A percentile compares a stretch with the other conserved stretches of the same genome.
These are phyloP conservation scores for Pseudonectria buxi DNA, from an alignment of 2,329 filamentous ascomycete genomes.

Conservation along the genomic window DNA sequence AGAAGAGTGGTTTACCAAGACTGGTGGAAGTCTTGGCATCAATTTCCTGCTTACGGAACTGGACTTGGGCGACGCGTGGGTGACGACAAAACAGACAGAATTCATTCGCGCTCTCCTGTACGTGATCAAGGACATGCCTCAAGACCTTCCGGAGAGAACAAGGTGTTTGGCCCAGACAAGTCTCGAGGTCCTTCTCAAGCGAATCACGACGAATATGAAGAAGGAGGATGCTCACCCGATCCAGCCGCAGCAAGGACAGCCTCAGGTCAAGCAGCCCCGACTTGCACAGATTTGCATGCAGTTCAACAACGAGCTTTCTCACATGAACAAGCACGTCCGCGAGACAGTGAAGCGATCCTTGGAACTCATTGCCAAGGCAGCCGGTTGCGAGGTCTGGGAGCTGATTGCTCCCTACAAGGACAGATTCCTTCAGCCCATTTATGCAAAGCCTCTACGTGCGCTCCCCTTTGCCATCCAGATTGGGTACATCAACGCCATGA, in stretches of 20 bases:
- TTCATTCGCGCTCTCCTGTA: slow-evolving; percentile 90
- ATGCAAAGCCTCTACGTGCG: slow-evolving; percentile 87
- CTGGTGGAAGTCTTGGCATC: slow-evolving; percentile 85
- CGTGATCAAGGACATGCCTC: slow-evolving; percentile 96
- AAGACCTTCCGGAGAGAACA: slow-evolving; percentile 86
- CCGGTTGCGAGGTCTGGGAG: slow-evolving; percentile 76
- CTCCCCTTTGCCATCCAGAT: slow-evolving; percentile 94
- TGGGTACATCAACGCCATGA: slow-evolving; percentile 96
- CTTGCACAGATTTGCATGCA: slow-evolving; percentile 74
- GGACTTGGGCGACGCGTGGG: slow-evolving; percentile 76
- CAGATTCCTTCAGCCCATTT: slow-evolving; percentile 81
- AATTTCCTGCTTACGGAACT: slow-evolving; percentile 79
- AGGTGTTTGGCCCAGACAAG: slow-evolving; percentile 76
- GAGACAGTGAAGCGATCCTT: slow-evolving; percentile 78
- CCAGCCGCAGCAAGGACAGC: slow-evolving; percentile 35
- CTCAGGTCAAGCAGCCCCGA: slow-evolving; percentile 46
- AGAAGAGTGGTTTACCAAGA: slow-evolving; percentile 98
- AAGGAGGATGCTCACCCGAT: slow-evolving; percentile 59
- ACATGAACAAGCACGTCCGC: slow-evolving; percentile 93
- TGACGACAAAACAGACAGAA: slow-evolving; percentile 74
- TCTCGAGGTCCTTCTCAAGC: slow-evolving; percentile 68
- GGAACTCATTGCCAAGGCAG: slow-evolving; percentile 70
- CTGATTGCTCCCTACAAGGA: slow-evolving; percentile 87
- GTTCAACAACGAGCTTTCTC: slow-evolving; percentile 80
- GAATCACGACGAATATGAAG: slow-evolving; percentile 70